A percentile compares a stretch with the other conserved stretches of the same genome.
phyloP scores from a whole-genome alignment of 2,329 filamentous ascomycete species.

The Colletotrichum trifolii region DNA sequence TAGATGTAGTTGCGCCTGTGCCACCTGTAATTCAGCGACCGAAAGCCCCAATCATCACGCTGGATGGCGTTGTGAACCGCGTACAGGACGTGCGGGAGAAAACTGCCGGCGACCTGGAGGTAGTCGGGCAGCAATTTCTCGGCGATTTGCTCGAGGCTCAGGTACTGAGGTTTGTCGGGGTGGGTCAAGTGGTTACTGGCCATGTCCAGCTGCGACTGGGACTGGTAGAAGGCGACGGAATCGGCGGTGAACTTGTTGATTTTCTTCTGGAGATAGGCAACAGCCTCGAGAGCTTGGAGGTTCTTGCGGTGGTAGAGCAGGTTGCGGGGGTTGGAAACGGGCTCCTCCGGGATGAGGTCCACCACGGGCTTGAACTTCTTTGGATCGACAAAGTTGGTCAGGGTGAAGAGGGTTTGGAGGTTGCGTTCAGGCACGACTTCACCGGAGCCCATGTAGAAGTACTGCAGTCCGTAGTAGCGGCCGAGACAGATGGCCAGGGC shows the following conservation, averaged over 20 bases:
- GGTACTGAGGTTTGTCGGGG: slow-evolving; percentile 51
- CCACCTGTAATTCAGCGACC: slow-evolving; percentile 55
- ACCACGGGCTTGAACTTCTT: slow-evolving; percentile 53
- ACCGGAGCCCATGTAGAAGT: slow-evolving; percentile 65
- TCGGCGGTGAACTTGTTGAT: slow-evolving; percentile 59
- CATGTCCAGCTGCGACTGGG: slow-evolving; percentile 58
- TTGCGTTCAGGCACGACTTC: slow-evolving; percentile 58
- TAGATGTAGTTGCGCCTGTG: slow-evolving; percentile 51
- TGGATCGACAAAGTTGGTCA: slow-evolving; percentile 56
- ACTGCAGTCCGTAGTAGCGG: slow-evolving; percentile 59
- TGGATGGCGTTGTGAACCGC: slow-evolving; percentile 76
- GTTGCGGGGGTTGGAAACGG: slow-evolving; percentile 30
- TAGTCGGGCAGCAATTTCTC: slow-evolving; percentile 53
- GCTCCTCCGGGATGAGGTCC: slow-evolving; percentile 37
- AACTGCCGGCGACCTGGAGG: slow-evolving; percentile 49
- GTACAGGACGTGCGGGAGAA: slow-evolving; percentile 66
- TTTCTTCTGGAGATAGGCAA: slow-evolving; percentile 54
- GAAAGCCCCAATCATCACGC: slow-evolving; percentile 71
- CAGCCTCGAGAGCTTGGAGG: slow-evolving; percentile 15
- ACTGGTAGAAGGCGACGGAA: slow-evolving; percentile 58
- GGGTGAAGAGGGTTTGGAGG: slow-evolving; percentile 60
- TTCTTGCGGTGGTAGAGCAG: slow-evolving; percentile 28
- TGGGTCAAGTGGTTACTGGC: slow-evolving; percentile 55
- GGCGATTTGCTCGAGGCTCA: slow-evolving; percentile 64
- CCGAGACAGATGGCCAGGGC: slow-evolving; percentile 66